Conservation (phyloP, 2,329 filamentous ascomycete species). For the Rutstroemia sydowiana region DNA sequence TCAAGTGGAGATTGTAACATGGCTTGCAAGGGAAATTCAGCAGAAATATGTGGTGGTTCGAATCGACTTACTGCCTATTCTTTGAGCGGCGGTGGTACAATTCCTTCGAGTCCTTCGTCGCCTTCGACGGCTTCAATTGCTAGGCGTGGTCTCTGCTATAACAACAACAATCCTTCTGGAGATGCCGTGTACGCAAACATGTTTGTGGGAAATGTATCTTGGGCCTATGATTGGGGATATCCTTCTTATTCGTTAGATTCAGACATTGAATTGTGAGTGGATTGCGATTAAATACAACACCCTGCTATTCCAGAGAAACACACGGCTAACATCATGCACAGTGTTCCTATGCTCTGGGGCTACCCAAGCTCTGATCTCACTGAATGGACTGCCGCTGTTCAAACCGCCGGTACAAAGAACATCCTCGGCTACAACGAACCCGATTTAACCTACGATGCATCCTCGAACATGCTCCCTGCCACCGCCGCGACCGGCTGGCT, state of each 20-base stretch:
- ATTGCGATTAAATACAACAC: neutral
- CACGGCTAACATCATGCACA: neutral
- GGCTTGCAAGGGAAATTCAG: slow-evolving; percentile 22
- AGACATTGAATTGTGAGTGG: slow-evolving; percentile 33
- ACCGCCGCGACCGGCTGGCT: slow-evolving; percentile 34
- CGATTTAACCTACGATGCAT: slow-evolving; percentile 42
- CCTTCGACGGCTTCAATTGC: slow-evolving; percentile 3
- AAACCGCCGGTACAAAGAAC: slow-evolving; percentile 46
- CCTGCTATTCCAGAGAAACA: neutral
- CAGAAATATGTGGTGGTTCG: slow-evolving; percentile 22
- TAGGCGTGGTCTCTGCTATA: slow-evolving; percentile 64
- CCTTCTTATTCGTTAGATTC: slow-evolving; percentile 33
- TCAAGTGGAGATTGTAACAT: slow-evolving; percentile 24
- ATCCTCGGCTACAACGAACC: slow-evolving; percentile 66
- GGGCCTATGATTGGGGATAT: slow-evolving; percentile 63
- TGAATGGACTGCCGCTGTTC: slow-evolving; percentile 45
- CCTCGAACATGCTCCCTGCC: slow-evolving; percentile 40
- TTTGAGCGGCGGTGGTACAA: neutral
- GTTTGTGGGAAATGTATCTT: slow-evolving; percentile 44
- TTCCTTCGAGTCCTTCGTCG: neutral
- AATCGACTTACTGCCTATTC: slow-evolving; percentile 11
- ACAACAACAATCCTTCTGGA: slow-evolving; percentile 37
- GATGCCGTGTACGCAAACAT: slow-evolving; percentile 24
- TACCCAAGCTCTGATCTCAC: slow-evolving; percentile 31
- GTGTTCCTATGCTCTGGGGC: slow-evolving; percentile 60